Base-by-base conservation (phyloP, 768 basidiomycete genomes). In the Rhodotorula diobovata region DNA sequence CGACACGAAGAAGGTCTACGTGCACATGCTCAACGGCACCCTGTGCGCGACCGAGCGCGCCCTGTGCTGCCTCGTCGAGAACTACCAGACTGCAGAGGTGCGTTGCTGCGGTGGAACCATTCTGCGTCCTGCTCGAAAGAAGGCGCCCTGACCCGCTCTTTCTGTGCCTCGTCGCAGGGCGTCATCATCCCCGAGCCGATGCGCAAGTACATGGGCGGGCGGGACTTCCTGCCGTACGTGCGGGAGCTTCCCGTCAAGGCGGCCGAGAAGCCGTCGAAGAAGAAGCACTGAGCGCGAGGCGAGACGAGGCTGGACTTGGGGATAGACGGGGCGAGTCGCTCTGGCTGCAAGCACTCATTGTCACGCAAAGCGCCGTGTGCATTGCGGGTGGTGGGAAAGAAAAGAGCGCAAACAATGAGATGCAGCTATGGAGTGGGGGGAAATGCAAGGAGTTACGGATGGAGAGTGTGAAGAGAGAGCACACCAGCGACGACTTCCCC, bases 11-110 rank as follows among this genome's bases (percentile, higher is more conserved):
- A 94, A 97, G 79, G 82, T 93, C 10, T 98, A 97, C 81, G 94
- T 96, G 10, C 96, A 99, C 84, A 99, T 99, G 96, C 83, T 99
- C 78, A 99, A 99, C 80, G 95, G 93, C 46, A 99, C 96, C 7
- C 85, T 99, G 56, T 96, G 93, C 77, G 96, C 96, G 2, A 98
- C 96, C 2, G 91, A 95, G 82, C 90, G 96, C 50, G 91, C 96
- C 2, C 83, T 98, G 30, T 98, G 95, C 81, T 98, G 96, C 81
- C 77, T 99, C 67, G 94, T 93, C n/a, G 96, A 99, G 83, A 98
- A 98, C 81, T 93, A 95, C 80, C 96, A 99, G 82, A 97, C 93
- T 0, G 85, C 90, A 0, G 93, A 96, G 61, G 94, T 95, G 77
- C 67, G 88, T 83, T n/a, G n/a, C 62, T 25, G 16, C 63, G 2